Evolutionary conservation across 2,329 filamentous ascomycete genomes (phyloP).

Genomic region (Exophiala aquamarina): DNA sequence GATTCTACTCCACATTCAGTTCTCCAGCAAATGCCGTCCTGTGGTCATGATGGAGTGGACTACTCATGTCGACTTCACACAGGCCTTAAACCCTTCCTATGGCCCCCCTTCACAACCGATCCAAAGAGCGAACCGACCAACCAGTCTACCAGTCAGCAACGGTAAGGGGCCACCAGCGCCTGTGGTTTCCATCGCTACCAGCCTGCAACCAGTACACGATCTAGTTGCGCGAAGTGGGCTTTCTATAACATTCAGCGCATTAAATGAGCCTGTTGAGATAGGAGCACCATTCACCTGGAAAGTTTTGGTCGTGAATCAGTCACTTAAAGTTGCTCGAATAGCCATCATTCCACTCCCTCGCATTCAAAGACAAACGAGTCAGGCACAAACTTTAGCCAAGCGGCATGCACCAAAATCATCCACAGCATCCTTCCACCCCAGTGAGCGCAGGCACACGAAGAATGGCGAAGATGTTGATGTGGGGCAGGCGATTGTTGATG

Average conservation of each 20-base stretch:
- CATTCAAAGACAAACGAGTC: constrained; percentile 31
- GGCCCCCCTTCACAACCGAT: constrained; percentile 46
- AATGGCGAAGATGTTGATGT: constrained; percentile 31
- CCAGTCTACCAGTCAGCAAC: constrained; percentile 39
- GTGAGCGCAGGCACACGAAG: constrained; percentile 22
- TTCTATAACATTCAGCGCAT: constrained; percentile 57
- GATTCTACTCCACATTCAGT: constrained; percentile 42
- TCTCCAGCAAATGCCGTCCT: constrained; percentile 43
- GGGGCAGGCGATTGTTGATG: constrained; percentile 56
- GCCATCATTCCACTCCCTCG: constrained; percentile 53
- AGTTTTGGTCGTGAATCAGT: constrained; percentile 61
- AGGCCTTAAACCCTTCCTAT: constrained; percentile 47
- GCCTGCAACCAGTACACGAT: constrained; percentile 11
- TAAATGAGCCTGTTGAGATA: constrained; percentile 46
- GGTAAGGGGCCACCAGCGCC: constrained; percentile 5
- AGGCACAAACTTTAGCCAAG: constrained; percentile 23
- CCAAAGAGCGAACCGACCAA: constrained; percentile 46
- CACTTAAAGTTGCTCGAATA: constrained; percentile 53
- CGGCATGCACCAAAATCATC: constrained; percentile 47
- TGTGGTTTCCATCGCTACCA: constrained; percentile 19
- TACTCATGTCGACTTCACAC: constrained; percentile 50
- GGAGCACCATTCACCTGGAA: constrained; percentile 56
- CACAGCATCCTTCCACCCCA: constrained; percentile 41
- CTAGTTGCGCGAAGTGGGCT: constrained; percentile 32
- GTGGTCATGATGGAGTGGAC: constrained; percentile 50